Conservation (phyloP, 1,284 basidiomycete species). For the Sporisorium graminicola region DNA sequence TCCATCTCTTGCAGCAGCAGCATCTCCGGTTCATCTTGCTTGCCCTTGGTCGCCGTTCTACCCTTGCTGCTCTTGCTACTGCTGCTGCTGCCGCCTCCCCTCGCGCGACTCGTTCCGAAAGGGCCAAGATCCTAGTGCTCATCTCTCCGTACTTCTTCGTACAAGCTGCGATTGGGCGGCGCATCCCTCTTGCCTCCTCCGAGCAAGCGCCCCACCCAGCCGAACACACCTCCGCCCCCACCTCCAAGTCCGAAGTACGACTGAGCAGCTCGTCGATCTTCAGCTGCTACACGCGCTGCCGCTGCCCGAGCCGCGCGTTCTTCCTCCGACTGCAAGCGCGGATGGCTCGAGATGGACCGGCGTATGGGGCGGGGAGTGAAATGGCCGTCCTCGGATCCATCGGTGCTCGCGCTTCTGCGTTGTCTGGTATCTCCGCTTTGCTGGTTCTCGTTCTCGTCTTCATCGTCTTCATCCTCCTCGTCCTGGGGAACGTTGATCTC, state of each 20-base stretch:
- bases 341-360: slow-evolving; percentile 70
- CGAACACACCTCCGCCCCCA: slow-evolving; percentile 5
- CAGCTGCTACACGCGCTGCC: slow-evolving; percentile 54
- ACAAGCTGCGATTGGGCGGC: slow-evolving; percentile 43
- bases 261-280: slow-evolving; percentile 74
- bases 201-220: slow-evolving; percentile 32
- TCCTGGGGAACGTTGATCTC: slow-evolving; percentile 63
- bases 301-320: slow-evolving; percentile 77
- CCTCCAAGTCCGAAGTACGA: slow-evolving; percentile 70
- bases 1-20: slow-evolving; percentile 15
- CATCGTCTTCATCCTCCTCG: slow-evolving; percentile 41
- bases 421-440: slow-evolving; percentile 39
- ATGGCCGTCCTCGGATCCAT: slow-evolving; percentile 14
- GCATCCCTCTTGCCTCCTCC: slow-evolving; percentile 26
- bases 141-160: slow-evolving; percentile 49
- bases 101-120: slow-evolving; percentile 16
- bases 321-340: slow-evolving; percentile 77
- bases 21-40: slow-evolving; percentile 5
- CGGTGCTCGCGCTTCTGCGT: slow-evolving; percentile 24
- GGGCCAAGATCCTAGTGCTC: slow-evolving; percentile 58
- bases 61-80: not conserved
- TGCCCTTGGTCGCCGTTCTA: not conserved
- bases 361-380: slow-evolving; percentile 57
- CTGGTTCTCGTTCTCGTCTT: slow-evolving; percentile 29
- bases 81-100: not conserved